These are phyloP conservation scores for Aspergillus nomiae DNA, from an alignment of 2,329 filamentous ascomycete species.

Conservation along the genomic window DNA sequence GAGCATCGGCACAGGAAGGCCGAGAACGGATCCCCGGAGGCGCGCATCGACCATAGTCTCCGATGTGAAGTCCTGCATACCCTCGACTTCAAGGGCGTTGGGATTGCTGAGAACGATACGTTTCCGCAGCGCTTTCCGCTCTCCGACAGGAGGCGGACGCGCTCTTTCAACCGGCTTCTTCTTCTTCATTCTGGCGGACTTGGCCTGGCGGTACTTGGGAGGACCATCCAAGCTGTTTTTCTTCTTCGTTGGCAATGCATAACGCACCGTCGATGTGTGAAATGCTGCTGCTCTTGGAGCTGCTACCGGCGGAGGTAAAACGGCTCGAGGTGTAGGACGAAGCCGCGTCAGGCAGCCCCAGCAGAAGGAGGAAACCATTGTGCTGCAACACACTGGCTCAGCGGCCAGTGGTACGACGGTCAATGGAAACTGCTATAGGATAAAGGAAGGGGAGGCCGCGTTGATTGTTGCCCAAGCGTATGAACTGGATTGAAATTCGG, in stretches of 20 bases:
- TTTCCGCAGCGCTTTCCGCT: conserved; percentile 85
- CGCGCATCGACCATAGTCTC: conserved; percentile 58
- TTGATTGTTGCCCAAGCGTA: conserved; percentile 20
- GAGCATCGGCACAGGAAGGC: conserved; percentile 68
- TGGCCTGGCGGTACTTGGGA: conserved; percentile 42
- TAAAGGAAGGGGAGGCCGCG: conserved; percentile 16
- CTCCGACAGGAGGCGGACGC: conserved; percentile 69
- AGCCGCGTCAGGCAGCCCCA: conserved; percentile 60
- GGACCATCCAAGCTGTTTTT: conserved; percentile 36
- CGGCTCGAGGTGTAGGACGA: conserved; percentile 41
- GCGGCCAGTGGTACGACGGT: conserved; percentile 31
- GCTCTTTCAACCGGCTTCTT: conserved; percentile 44
- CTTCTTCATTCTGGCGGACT: conserved; percentile 49
- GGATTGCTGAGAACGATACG: conserved; percentile 90
- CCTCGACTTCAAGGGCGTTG: conserved; percentile 79
- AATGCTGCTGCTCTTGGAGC: conserved; percentile 50
- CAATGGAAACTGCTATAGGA: conserved; percentile 22
- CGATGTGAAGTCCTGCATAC: conserved; percentile 62
- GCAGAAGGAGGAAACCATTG: conserved; percentile 61
- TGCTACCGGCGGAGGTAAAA: conserved; percentile 44
- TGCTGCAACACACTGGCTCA: conserved; percentile 34
- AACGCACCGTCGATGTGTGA: conserved; percentile 46
- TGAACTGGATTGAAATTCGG: conserved; percentile 17
- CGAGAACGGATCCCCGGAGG: conserved; percentile 67
- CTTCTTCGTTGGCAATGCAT: conserved; percentile 52